Conservation (phyloP, 129 eudicot species). For the Silybum marianum region DNA sequence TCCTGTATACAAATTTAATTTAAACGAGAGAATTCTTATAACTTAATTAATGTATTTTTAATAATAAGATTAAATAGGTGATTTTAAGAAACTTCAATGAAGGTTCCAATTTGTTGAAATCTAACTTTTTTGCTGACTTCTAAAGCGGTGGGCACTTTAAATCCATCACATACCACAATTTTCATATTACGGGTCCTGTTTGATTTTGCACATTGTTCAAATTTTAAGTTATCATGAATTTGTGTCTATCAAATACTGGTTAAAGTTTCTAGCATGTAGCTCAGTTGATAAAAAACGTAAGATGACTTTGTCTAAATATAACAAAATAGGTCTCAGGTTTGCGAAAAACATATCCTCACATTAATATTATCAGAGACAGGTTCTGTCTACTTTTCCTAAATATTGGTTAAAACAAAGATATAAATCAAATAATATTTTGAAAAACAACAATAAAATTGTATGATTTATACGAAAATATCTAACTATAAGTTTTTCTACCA, state of each 20-base stretch:
- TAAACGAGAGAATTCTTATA: neutral
- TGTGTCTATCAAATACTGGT: neutral
- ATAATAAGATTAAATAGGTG: neutral
- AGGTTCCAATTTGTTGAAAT: constrained; percentile 4
- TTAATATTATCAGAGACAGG: too few species aligned
- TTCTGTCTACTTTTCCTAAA: too few species aligned
- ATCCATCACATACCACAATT: neutral
- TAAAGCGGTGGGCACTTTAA: constrained; percentile 15
- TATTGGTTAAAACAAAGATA: neutral
- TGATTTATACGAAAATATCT: neutral
- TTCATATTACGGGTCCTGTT: neutral
- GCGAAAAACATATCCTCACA: too few species aligned
- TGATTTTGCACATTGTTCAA: neutral
- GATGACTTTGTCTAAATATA: too few species aligned
- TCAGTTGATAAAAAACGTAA: too few species aligned
- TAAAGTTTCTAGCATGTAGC: too few species aligned
- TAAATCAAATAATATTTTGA: neutral
- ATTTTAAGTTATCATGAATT: neutral
- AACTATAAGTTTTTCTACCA: neutral
- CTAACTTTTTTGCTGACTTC: constrained; percentile 6
- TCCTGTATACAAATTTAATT: neutral
- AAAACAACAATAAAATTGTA: neutral
- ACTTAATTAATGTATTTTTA: neutral
- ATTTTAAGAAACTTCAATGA: neutral
- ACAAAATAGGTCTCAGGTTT: too few species aligned